A percentile compares a stretch with the other conserved stretches of the same genome.
These are phyloP conservation scores for Plasmopara halstedii DNA, from an alignment of 352 stramenopile genomes.

Conservation along the genomic window DNA sequence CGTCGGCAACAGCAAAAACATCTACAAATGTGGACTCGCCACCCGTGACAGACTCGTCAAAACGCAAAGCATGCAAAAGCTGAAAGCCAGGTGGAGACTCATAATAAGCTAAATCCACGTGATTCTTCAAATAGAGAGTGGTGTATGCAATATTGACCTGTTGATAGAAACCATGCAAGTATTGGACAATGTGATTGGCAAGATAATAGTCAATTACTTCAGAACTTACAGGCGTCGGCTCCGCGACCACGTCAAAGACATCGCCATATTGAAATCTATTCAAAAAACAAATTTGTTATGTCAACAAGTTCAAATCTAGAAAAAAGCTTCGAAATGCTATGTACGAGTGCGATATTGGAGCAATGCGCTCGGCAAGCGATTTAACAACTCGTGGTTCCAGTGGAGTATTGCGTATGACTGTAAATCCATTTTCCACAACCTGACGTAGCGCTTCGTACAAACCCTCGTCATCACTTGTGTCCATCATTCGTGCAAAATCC, in stretches of 20 bases:
- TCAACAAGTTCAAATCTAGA: not conserved
- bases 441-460: conserved; percentile 62
- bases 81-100: conserved; percentile 94
- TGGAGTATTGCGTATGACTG: conserved; percentile 70
- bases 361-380: conserved; percentile 66
- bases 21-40: conserved; percentile 84
- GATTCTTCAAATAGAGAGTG: conserved; percentile 80
- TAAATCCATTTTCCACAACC: conserved; percentile 60
- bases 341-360: conserved; percentile 75
- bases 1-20: conserved; percentile 65
- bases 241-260: conserved; percentile 76
- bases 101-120: conserved; percentile 96
- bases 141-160: conserved; percentile 96
- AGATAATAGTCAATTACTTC: not conserved
- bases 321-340: not conserved
- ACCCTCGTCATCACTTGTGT: conserved; percentile 47
- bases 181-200: not conserved
- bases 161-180: not conserved
- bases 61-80: conserved; percentile 89
- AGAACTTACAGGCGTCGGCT: conserved; percentile 61
- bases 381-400: conserved; percentile 50
- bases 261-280: conserved; percentile 77
- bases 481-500: conserved; percentile 64
- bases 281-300: not conserved
- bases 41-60: conserved; percentile 77